Conservation (phyloP, 495 filamentous ascomycete genomes). For the Penicillium cataractarum region DNA sequence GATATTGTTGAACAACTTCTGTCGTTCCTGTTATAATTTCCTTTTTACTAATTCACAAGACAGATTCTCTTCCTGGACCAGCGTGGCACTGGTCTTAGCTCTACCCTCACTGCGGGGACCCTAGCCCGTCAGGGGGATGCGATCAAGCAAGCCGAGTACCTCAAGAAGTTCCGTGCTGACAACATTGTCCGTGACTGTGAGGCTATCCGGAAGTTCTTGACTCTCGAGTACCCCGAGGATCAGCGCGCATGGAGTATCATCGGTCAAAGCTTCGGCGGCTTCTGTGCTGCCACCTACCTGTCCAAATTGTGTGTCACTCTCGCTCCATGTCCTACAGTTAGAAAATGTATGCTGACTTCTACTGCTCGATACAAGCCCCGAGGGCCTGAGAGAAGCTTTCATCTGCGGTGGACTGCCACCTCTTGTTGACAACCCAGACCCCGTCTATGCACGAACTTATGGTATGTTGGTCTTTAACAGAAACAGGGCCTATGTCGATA, state of each 20-base stretch:
- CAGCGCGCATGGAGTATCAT: conserved; percentile 81
- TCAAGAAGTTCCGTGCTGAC: conserved; percentile 88
- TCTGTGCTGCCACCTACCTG: conserved; percentile 79
- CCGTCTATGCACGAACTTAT: conserved; percentile 76
- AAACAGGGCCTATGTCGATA: neutral
- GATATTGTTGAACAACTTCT: neutral
- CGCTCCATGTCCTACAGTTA: neutral
- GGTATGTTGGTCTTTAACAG: conserved; percentile 31
- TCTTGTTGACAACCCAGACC: conserved; percentile 67
- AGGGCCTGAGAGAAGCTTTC: conserved; percentile 80
- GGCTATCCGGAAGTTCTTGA: conserved; percentile 75
- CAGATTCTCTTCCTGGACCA: conserved; percentile 86
- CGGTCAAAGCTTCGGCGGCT: conserved; percentile 92
- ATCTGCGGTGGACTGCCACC: conserved; percentile 82
- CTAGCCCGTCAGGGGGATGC: conserved; percentile 66
- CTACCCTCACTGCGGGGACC: conserved; percentile 70
- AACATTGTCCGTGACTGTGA: conserved; percentile 88
- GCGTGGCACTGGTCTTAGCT: conserved; percentile 84
- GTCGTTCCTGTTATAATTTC: neutral
- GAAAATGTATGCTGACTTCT: neutral
- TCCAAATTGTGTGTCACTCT: conserved; percentile 63
- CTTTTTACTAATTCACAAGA: neutral
- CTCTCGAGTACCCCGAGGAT: conserved; percentile 65
- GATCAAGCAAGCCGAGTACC: conserved; percentile 71
- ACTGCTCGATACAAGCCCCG: conserved; percentile 49